phyloP scores from a whole-genome alignment of 495 filamentous ascomycete genomes.

The Daldinia concentrica region DNA sequence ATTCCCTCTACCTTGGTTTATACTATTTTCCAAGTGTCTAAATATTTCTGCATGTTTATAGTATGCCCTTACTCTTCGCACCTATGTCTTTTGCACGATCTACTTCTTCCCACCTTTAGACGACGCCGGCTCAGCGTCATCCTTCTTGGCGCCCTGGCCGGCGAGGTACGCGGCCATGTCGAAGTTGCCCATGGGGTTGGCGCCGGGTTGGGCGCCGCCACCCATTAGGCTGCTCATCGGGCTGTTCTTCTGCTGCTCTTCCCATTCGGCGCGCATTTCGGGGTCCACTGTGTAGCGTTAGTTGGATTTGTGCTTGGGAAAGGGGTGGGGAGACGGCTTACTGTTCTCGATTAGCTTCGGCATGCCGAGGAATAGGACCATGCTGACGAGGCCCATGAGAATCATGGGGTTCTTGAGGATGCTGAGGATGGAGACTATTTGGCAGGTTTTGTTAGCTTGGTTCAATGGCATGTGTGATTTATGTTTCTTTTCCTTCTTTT shows the following conservation, averaged over 20 bases:
- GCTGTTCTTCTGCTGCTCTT: conserved; percentile 82
- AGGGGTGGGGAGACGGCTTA: conserved; percentile 59
- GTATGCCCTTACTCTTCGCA: not conserved
- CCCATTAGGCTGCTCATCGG: conserved; percentile 64
- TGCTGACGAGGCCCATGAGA: conserved; percentile 80
- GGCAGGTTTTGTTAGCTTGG: conserved; percentile 7
- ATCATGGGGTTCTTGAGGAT: conserved; percentile 96
- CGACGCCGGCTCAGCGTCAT: conserved; percentile 45
- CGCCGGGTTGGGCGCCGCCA: conserved; percentile 53
- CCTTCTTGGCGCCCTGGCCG: conserved; percentile 47
- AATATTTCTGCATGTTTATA: not conserved
- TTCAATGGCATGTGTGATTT: too few relatives aligned
- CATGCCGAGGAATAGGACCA: conserved; percentile 86
- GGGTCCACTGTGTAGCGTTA: conserved; percentile 77
- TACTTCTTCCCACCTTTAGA: conserved; percentile 49
- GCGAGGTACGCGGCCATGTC: conserved; percentile 90
- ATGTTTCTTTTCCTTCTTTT: not conserved
- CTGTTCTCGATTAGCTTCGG: conserved; percentile 95
- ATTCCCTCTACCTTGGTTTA: not conserved
- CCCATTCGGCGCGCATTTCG: conserved; percentile 90
- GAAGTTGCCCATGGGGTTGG: conserved; percentile 72
- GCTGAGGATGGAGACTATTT: conserved; percentile 62
- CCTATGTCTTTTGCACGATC: conserved; percentile 7
- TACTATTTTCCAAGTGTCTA: not conserved
- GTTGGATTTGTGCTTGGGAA: not conserved